Percentiles rank a stretch among this genome's conserved stretches.
These are phyloP conservation scores for Alternaria ventricosa DNA, from an alignment of 2,329 filamentous ascomycete species.

Conservation along the genomic window DNA sequence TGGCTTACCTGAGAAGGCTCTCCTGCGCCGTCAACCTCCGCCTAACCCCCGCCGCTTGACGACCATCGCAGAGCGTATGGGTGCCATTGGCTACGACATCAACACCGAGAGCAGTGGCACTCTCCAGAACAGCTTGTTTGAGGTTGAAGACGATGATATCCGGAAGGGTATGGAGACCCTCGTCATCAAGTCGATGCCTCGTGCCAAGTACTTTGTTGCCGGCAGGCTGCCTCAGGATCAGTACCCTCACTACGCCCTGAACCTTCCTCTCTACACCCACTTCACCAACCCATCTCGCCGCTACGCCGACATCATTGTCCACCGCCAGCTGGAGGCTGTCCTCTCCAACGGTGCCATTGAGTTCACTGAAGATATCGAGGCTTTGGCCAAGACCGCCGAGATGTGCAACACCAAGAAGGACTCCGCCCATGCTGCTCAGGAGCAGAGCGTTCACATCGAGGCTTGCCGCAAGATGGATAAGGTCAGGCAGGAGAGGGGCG, in stretches of 20 bases:
- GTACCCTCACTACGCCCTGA: slow-evolving; percentile 88
- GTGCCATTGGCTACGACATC: slow-evolving; percentile 85
- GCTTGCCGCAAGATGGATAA: slow-evolving; percentile 96
- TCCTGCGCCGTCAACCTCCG: slow-evolving; percentile 83
- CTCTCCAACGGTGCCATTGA: slow-evolving; percentile 83
- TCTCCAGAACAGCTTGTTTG: slow-evolving; percentile 93
- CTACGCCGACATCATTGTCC: slow-evolving; percentile 93
- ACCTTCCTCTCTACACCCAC: slow-evolving; percentile 93
- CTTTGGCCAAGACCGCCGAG: slow-evolving; percentile 88
- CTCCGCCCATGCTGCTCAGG: slow-evolving; percentile 94
- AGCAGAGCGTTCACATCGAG: slow-evolving; percentile 98
- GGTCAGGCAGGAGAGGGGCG: slow-evolving; percentile 82
- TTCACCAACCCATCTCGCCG: slow-evolving; percentile 95
- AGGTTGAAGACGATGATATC: slow-evolving; percentile 84
- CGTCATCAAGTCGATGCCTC: slow-evolving; percentile 91
- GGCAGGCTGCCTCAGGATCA: slow-evolving; percentile 79
- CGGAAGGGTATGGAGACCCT: slow-evolving; percentile 98
- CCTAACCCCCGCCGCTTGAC: slow-evolving; percentile 88
- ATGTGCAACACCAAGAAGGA: slow-evolving; percentile 99
- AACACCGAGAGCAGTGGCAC: slow-evolving; percentile 88
- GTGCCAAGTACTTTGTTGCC: slow-evolving; percentile 92
- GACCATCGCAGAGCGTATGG: slow-evolving; percentile 93
- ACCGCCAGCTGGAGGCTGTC: slow-evolving; percentile 89
- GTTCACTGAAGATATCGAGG: slow-evolving; percentile 88
- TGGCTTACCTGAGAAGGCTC: slow-evolving; percentile 86